Percentiles rank a stretch among this genome's conserved stretches.
phyloP scores from a whole-genome alignment of 1,284 basidiomycete genomes.

The Boletus semigastroideus region DNA sequence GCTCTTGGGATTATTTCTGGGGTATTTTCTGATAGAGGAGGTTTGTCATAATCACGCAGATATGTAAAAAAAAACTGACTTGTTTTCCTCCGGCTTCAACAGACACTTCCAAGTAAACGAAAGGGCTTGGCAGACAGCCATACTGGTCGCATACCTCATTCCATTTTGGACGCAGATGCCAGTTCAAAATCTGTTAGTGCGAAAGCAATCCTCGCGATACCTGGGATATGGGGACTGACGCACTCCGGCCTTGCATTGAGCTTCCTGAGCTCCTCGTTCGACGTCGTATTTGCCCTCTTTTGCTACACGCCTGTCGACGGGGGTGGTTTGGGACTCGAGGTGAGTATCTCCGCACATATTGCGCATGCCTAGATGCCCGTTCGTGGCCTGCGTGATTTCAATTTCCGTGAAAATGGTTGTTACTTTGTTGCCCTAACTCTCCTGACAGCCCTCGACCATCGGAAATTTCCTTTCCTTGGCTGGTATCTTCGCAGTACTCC shows the following conservation, averaged over 20 bases:
- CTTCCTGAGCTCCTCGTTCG: constrained; percentile 57
- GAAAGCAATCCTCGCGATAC: constrained; percentile 43
- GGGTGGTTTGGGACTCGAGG: constrained; percentile 56
- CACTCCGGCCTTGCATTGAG: constrained; percentile 52
- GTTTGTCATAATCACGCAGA: constrained; percentile 19
- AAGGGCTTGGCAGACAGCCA: neutral
- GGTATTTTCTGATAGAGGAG: constrained; percentile 49
- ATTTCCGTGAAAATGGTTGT: neutral
- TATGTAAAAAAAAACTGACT: neutral
- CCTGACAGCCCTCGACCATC: constrained; percentile 8
- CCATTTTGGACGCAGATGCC: neutral
- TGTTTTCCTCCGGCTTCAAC: neutral
- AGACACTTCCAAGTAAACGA: constrained; percentile 43
- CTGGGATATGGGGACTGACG: constrained; percentile 50
- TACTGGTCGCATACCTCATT: neutral
- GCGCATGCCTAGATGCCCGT: too few relatives aligned
- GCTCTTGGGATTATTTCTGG: constrained; percentile 40
- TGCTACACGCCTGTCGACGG: constrained; percentile 54
- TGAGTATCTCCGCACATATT: constrained; percentile 26
- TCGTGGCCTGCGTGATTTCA: too few relatives aligned
- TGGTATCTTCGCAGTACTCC: constrained; percentile 8
- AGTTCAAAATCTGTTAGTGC: constrained; percentile 19
- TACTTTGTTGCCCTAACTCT: neutral
- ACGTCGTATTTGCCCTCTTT: constrained; percentile 63
- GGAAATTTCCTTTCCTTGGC: constrained; percentile 12